A percentile compares a stretch with the other conserved stretches of the same genome.
Conservation (phyloP, 1,284 basidiomycete species). For the Malassezia equina region DNA sequence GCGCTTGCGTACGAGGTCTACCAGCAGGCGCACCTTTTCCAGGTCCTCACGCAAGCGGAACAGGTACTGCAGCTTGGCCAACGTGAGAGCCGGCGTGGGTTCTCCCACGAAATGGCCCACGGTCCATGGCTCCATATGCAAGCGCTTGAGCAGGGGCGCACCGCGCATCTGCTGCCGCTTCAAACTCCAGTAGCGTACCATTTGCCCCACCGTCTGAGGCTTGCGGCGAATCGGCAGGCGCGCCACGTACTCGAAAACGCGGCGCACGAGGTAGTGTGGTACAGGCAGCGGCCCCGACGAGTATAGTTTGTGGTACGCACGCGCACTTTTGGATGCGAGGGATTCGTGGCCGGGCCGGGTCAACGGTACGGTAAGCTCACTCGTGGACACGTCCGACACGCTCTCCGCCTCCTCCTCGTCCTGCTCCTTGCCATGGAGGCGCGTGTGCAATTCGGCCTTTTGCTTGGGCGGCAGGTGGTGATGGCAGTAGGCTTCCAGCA, state of each 20-base stretch:
- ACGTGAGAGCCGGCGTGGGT: slow-evolving; percentile 56
- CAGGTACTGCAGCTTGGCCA: slow-evolving; percentile 59
- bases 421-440: slow-evolving; percentile 13
- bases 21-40: slow-evolving; percentile 61
- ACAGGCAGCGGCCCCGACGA: slow-evolving; percentile 53
- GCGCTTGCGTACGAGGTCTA: slow-evolving; percentile 65
- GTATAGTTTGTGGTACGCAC: slow-evolving; percentile 55
- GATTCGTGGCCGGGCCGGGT: slow-evolving; percentile 7
- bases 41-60: slow-evolving; percentile 67
- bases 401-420: neutral
- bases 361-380: slow-evolving; percentile 18
- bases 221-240: slow-evolving; percentile 69
- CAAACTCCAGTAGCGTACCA: slow-evolving; percentile 91
- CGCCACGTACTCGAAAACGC: slow-evolving; percentile 66
- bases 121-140: slow-evolving; percentile 97
- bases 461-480: slow-evolving; percentile 32
- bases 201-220: slow-evolving; percentile 62
- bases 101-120: slow-evolving; percentile 62
- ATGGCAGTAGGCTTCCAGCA: slow-evolving; percentile 38
- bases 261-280: slow-evolving; percentile 54
- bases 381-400: slow-evolving; percentile 16
- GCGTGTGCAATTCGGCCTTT: slow-evolving; percentile 19
- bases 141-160: slow-evolving; percentile 79
- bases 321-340: slow-evolving; percentile 50
- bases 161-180: slow-evolving; percentile 86